Evolutionary conservation across 202 grass and related monocot species (phyloP).

Genomic region (Brachypodium distachyon): DNA sequence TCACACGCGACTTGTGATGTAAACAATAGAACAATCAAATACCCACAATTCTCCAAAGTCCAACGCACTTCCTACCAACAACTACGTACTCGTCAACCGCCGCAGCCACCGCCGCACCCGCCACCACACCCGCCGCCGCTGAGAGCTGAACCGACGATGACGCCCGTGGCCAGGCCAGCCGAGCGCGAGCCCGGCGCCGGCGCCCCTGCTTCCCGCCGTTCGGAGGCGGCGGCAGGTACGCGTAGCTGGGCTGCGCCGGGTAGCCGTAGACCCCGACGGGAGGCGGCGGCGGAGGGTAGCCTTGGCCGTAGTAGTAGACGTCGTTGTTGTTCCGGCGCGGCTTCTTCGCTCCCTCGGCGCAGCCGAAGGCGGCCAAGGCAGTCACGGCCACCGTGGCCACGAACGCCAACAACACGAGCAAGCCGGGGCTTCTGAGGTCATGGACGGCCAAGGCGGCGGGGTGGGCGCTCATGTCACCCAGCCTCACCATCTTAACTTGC

Average conservation of each 20-base stretch:
- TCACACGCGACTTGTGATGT: no score
- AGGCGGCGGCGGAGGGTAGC: conserved; percentile 24
- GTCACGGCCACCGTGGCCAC: not conserved
- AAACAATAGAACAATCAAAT: no score
- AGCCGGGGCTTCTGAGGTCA: not conserved
- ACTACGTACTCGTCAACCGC: no score
- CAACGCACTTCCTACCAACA: no score
- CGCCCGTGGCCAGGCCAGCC: conserved; percentile 25
- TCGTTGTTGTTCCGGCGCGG: conserved; percentile 18
- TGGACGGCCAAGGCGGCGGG: not conserved
- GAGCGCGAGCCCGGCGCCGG: conserved; percentile 28
- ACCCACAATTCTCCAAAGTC: no score
- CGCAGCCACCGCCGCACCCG: conserved; percentile 1
- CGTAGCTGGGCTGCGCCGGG: conserved; percentile 22
- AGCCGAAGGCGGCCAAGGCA: conserved; percentile 32
- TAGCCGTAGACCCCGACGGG: conserved; percentile 29
- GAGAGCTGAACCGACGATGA: conserved; percentile 23
- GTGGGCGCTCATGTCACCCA: not conserved
- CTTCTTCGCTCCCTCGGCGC: conserved; percentile 29
- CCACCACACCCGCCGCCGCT: not conserved
- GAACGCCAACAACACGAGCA: not conserved
- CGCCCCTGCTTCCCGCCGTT: not conserved
- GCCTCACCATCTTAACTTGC: conserved; percentile 5
- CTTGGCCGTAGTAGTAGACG: conserved; percentile 51
- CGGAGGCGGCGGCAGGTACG: not conserved